Percentiles rank a stretch among this genome's conserved stretches.
Conservation (phyloP, 179 eudicot genomes). For the Beta lomatogona region DNA sequence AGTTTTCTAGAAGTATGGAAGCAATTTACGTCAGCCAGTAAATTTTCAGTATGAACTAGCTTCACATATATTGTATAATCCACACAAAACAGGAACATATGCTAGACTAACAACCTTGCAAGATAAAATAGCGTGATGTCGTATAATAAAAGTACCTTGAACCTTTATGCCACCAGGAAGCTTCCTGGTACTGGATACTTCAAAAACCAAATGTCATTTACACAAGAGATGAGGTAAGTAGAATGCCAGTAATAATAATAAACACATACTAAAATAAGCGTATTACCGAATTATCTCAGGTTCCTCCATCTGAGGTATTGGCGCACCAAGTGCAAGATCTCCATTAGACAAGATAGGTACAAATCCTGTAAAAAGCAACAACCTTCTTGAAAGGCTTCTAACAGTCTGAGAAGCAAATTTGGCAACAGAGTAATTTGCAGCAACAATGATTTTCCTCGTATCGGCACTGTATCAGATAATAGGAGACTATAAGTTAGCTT, state of each 20-base stretch:
- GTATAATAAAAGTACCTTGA: constrained; percentile 54
- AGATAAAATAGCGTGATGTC: not conserved
- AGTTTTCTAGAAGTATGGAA: not conserved
- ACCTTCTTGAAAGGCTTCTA: constrained; percentile 49
- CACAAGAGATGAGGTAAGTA: constrained; percentile 24
- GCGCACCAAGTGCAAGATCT: constrained; percentile 52
- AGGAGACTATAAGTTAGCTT: not conserved
- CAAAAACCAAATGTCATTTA: constrained; percentile 23
- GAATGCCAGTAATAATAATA: not conserved
- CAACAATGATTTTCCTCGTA: not conserved
- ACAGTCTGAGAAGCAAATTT: constrained; percentile 16
- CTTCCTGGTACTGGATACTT: constrained; percentile 94
- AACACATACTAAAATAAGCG: not conserved
- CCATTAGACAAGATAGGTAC: constrained; percentile 44
- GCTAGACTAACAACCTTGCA: constrained; percentile 7
- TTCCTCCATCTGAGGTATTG: constrained; percentile 54
- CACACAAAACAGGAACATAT: not conserved
- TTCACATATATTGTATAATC: not conserved
- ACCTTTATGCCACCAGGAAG: constrained; percentile 77
- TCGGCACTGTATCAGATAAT: constrained; percentile 13
- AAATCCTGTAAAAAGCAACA: constrained; percentile 47
- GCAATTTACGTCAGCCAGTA: too few relatives aligned
- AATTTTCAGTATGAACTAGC: not conserved
- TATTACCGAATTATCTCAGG: constrained; percentile 68
- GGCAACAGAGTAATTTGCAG: constrained; percentile 12